phyloP scores from a whole-genome alignment of 2,329 filamentous ascomycete species.

The Leptodontidium sp. region DNA sequence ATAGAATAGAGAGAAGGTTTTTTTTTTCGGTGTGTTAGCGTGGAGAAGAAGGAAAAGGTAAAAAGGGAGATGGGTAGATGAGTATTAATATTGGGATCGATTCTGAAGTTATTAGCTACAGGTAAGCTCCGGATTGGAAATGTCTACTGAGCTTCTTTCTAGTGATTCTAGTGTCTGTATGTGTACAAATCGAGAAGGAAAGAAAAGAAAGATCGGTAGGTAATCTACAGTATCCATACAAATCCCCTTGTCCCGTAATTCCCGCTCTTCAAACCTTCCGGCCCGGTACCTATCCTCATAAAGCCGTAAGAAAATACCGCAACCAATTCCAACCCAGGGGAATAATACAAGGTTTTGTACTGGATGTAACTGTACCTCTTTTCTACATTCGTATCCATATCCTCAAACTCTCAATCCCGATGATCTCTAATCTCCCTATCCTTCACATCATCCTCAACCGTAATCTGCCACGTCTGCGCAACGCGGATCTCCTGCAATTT shows the following conservation, averaged over 20 bases:
- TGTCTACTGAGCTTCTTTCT: too few relatives aligned
- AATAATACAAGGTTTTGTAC: background rate
- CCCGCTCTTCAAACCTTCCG: background rate
- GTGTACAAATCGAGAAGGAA: too few relatives aligned
- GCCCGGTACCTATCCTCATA: background rate
- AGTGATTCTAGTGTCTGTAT: too few relatives aligned
- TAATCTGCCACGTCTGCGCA: conserved; percentile 40
- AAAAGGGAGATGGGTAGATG: too few relatives aligned
- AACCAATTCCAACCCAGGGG: background rate
- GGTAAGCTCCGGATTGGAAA: background rate
- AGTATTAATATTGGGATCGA: too few relatives aligned
- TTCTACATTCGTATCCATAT: background rate
- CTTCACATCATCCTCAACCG: conserved; percentile 27
- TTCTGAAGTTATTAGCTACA: too few relatives aligned
- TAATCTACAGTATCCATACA: background rate
- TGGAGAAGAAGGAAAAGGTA: too few relatives aligned
- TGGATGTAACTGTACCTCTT: background rate
- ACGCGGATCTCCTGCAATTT: conserved; percentile 45
- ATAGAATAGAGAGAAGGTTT: too few relatives aligned
- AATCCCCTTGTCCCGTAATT: background rate
- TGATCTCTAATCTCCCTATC: conserved; percentile 5
- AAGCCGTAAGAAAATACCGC: background rate
- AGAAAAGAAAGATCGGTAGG: background rate
- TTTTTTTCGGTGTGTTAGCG: too few relatives aligned
- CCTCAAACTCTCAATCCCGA: background rate